Evolutionary conservation across 257 asterid genomes (phyloP), one percentile per base, ranked within the genome.

Genomic region (Eustoma russellianum): DNA sequence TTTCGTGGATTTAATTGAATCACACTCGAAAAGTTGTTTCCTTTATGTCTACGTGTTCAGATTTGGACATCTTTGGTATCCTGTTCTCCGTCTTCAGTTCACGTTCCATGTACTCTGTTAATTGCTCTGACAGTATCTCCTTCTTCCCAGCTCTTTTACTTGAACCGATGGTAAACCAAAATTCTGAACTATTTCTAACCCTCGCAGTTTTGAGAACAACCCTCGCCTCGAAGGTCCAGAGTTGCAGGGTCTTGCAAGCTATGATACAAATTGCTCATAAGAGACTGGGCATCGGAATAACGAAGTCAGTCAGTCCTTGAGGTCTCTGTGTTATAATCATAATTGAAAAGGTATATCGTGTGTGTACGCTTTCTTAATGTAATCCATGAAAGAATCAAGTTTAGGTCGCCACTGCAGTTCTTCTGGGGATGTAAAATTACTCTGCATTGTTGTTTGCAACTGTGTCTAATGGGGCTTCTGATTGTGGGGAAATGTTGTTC

Each of bases 141-240:
- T 56, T 15, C 33, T 14, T 17, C 30, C 52, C 41, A 38, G 43
- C 43, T 38, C 0, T 0, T 38, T 1, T 18, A 46, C 28, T 19
- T 12, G 13, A 50, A 61, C 63, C 2, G 43, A 38, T 7, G 43
- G 9, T 5, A 28, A 5, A 17, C 40, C 6, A 58, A 47, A 18
- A 18, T 15, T 14, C 41, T 40, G 4, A 9, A 33, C 12, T 40
- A 6, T 55, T 40, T 18, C 33, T 0, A 17, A 55, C 24, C 41
- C 19, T 46, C 53, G 71, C 77, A 88, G 97, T 80, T 88, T 85
- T 44, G 91, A 82, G 76, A 82, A 85, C 70, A 82, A 85, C 62
- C 91, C 91, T 61, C 88, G 81, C 15, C 72, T 88, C 53, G 97
- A 88, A 76, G 95, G 97, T 56, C 95, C 97, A 10, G 91, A 85